Evolutionary conservation across 176 grass and related monocot genomes (phyloP).

Genomic region (Neostapfia colusana): DNA sequence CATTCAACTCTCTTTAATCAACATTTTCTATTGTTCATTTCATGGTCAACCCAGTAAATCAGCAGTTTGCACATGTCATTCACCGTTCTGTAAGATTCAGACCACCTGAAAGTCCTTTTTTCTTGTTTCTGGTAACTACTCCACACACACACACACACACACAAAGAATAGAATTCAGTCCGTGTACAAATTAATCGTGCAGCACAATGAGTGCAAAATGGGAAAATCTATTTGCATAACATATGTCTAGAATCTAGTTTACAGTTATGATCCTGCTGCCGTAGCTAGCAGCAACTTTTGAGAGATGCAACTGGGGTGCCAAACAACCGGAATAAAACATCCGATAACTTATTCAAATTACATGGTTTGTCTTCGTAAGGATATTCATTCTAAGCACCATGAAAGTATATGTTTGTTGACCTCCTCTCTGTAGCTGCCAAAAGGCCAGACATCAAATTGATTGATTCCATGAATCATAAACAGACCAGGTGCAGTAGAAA

Average conservation of each 20-base stretch:
- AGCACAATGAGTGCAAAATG: not conserved
- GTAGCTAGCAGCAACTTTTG: not conserved
- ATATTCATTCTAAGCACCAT: not conserved
- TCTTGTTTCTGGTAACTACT: not conserved
- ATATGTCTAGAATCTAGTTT: not conserved
- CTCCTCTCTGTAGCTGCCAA: not conserved
- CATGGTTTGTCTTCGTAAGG: not conserved
- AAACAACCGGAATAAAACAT: not conserved
- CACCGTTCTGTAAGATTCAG: not conserved
- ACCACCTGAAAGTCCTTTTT: not conserved
- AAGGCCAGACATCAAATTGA: not conserved
- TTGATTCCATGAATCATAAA: slow-evolving; percentile 12
- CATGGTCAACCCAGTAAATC: not conserved
- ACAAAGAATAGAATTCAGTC: not conserved
- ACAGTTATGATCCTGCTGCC: not conserved
- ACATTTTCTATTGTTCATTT: not conserved
- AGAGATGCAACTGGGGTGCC: not conserved
- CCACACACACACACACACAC: too few species aligned
- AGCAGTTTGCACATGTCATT: not conserved
- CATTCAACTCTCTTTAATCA: not conserved
- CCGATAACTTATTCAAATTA: not conserved
- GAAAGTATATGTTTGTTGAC: not conserved
- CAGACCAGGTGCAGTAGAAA: slow-evolving; percentile 1
- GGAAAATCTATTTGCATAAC: not conserved
- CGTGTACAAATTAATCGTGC: not conserved